phyloP scores from a whole-genome alignment of 108 stramenopile species.

The Aurantiochytrium sp. region DNA sequence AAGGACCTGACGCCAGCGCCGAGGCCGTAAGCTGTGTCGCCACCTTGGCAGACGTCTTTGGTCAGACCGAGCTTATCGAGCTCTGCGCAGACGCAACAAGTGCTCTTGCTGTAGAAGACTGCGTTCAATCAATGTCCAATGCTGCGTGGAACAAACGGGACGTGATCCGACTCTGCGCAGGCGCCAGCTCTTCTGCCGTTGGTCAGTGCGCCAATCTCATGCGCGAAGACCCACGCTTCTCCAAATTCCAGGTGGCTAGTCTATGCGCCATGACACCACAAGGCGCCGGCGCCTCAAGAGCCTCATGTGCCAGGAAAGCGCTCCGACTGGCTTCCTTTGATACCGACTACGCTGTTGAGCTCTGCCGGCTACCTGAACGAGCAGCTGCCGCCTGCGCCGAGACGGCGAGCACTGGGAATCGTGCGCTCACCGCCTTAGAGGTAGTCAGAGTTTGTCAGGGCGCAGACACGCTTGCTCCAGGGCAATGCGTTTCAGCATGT shows the following conservation, averaged over 20 bases:
- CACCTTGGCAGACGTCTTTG: too few relatives aligned
- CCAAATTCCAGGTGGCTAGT: background rate
- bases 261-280: background rate
- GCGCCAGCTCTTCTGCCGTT: background rate
- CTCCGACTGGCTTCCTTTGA: background rate
- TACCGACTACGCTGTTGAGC: background rate
- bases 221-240: background rate
- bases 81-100: background rate
- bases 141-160: background rate
- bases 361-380: background rate
- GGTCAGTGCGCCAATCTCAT: background rate
- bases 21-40: too few relatives aligned
- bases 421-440: background rate
- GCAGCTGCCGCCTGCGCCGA: background rate
- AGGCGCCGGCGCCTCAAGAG: background rate
- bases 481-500: background rate
- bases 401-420: background rate
- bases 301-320: background rate
- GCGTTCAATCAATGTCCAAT: background rate
- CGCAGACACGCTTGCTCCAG: background rate
- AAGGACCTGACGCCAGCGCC: too few relatives aligned
- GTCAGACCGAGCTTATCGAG: too few relatives aligned
- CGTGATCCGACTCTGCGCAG: background rate
- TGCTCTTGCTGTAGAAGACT: background rate
- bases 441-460: background rate